These are phyloP conservation scores for Fusarium sp. DNA, from an alignment of 2,329 filamentous ascomycete genomes.

Conservation along the genomic window DNA sequence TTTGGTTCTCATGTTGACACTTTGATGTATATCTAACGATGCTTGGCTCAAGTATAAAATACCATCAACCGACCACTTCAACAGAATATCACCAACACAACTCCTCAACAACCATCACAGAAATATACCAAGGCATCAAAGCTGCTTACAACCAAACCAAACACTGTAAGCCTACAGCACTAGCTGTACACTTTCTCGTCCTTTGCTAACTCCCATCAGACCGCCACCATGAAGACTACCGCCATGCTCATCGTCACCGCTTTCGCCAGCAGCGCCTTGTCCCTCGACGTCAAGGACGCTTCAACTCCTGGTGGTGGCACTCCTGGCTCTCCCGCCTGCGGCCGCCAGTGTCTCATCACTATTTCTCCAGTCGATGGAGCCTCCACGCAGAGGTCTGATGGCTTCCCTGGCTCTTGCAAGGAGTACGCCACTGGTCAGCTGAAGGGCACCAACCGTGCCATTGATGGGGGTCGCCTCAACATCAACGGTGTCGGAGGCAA, in stretches of 20 bases:
- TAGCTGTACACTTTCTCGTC: too few relatives aligned
- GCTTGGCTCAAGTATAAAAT: not conserved
- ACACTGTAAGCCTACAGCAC: rapidly evolving
- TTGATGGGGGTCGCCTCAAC: not conserved
- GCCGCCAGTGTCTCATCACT: not conserved
- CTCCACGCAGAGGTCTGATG: not conserved
- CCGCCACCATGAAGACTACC: not conserved
- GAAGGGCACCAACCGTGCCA: not conserved
- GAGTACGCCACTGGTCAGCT: not conserved
- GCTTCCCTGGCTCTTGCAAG: not conserved
- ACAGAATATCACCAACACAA: rapidly evolving
- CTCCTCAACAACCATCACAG: rapidly evolving
- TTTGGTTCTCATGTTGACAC: too few relatives aligned
- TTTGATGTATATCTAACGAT: too few relatives aligned
- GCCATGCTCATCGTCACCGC: not conserved
- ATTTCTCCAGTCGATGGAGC: not conserved
- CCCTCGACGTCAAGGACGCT: not conserved
- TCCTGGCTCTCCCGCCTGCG: not conserved
- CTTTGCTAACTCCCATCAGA: not conserved
- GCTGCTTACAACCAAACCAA: rapidly evolving
- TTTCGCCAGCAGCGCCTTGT: rapidly evolving
- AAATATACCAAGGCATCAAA: rapidly evolving
- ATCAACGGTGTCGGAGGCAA: not conserved
- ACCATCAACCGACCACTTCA: rapidly evolving
- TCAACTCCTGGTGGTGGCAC: not conserved